Percentiles rank a stretch among this genome's conserved stretches.
Evolutionary conservation across 768 basidiomycete genomes (phyloP).

Genomic region (Hypholoma fasciculare): DNA sequence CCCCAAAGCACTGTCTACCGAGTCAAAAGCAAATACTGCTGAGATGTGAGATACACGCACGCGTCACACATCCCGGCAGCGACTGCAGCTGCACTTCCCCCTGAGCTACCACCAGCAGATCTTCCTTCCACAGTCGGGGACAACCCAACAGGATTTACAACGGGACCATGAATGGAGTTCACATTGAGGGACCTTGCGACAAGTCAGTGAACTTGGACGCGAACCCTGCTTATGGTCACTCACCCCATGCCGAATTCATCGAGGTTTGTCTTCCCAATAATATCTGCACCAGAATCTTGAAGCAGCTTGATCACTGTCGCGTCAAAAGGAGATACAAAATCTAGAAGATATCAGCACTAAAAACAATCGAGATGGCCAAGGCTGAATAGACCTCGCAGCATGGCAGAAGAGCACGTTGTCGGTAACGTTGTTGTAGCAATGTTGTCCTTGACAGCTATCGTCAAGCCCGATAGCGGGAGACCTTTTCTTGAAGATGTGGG

Average conservation of each 20-base stretch:
- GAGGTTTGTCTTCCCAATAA: slow-evolving; percentile 90
- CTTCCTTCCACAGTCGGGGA: slow-evolving; percentile 28
- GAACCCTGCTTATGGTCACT: slow-evolving; percentile 18
- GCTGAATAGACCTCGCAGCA: slow-evolving; percentile 55
- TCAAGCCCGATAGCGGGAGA: slow-evolving; percentile 38
- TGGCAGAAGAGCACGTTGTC: slow-evolving; percentile 75
- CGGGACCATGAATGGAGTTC: slow-evolving; percentile 73
- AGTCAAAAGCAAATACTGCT: neutral
- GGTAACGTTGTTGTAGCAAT: slow-evolving; percentile 69
- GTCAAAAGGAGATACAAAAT: slow-evolving; percentile 78
- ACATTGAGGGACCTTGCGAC: slow-evolving; percentile 69
- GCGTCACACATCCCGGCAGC: slow-evolving; percentile 80
- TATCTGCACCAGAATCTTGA: slow-evolving; percentile 58
- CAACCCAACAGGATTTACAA: slow-evolving; percentile 68
- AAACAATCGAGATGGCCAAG: neutral
- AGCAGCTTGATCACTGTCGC: slow-evolving; percentile 80
- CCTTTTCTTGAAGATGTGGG: neutral
- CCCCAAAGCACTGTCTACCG: slow-evolving; percentile 67
- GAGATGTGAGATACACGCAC: slow-evolving; percentile 46
- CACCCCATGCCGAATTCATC: slow-evolving; percentile 99
- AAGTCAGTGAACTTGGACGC: neutral
- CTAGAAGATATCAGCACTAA: slow-evolving; percentile 31
- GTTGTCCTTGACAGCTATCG: slow-evolving; percentile 84
- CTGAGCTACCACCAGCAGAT: slow-evolving; percentile 91
- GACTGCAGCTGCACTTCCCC: slow-evolving; percentile 94